phyloP scores from a whole-genome alignment of 805 yeast genomes.

The Teunomyces atbi region DNA sequence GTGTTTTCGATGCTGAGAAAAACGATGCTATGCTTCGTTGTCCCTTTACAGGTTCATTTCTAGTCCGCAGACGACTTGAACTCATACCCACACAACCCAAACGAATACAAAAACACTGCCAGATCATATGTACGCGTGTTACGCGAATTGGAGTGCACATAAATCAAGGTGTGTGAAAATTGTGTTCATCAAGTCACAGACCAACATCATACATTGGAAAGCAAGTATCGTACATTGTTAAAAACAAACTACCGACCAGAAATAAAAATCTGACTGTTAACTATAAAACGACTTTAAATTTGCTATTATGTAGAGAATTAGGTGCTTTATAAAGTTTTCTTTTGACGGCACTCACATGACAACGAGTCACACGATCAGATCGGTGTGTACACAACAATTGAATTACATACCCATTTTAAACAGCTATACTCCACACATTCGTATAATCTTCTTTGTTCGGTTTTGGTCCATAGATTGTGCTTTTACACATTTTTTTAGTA shows the following conservation, averaged over 20 bases:
- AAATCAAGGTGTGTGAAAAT: no score
- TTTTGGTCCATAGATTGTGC: background rate
- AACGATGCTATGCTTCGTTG: background rate
- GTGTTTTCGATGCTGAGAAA: constrained; percentile 5
- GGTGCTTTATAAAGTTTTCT: no score
- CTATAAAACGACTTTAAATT: no score
- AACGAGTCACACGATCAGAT: background rate
- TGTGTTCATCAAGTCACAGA: no score
- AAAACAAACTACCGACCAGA: no score
- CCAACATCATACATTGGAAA: no score
- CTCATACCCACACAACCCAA: background rate
- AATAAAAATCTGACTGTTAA: no score
- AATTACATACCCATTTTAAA: background rate
- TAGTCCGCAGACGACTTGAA: background rate
- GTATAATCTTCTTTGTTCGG: background rate
- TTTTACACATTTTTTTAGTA: background rate
- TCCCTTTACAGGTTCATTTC: background rate
- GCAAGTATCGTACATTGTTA: no score
- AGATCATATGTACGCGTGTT: background rate
- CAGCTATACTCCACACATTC: constrained; percentile 1
- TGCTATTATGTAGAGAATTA: no score
- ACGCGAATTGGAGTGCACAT: no score
- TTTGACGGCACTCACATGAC: background rate
- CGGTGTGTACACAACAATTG: background rate
- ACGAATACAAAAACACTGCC: background rate